Evolutionary conservation across 768 basidiomycete genomes (phyloP), one percentile per base, ranked within the genome.

Genomic region (Boletus vermiculosoides): DNA sequence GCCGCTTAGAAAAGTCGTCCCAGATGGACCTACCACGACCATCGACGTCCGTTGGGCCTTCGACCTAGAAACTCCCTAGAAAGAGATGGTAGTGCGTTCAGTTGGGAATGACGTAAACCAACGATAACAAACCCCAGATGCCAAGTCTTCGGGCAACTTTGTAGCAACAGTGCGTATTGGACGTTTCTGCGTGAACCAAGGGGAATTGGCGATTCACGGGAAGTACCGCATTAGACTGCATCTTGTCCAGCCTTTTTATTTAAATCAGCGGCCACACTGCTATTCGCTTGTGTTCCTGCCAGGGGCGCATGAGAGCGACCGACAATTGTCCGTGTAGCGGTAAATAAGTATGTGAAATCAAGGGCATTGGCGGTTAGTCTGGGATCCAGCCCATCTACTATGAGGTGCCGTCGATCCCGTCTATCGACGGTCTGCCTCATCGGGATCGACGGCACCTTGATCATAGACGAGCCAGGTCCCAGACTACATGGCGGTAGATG

Each of bases 21-120:
- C 88, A 90, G 62, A 89, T 83, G 16, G 84, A 85, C 63, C 82
- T 82, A 11, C 85, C 85, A 47, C 86, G 83, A 15, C 84, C 84
- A 56, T 82, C 84, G 18, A 74, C 77, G 51, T 79, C 69, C 22
- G 79, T 75, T 1, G 86, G 85, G 34, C 88, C 88, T 69, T 90
- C 89, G 53, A 89, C 84, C 74, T 90, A 88, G 71, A 88, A 89
- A 56, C 80, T 74, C 23, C 87, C 90, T 81, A 69, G 48, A 46
- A 54, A 41, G 47, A 18, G 9, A 10, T 34, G 6, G 16, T 6
- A 4, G 18, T 23, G 4, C 4, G 3, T 18, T n/a, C 11, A 2
- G 12, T 49, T 25, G 8, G 7, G 11, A 6, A 4, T 28, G n/a
- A 18, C 30, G 8, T 34, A 56, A 49, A 56, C 53, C 30, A 56